Conservation (phyloP, 805 yeast genomes). For the Debaryomyces maramus region DNA sequence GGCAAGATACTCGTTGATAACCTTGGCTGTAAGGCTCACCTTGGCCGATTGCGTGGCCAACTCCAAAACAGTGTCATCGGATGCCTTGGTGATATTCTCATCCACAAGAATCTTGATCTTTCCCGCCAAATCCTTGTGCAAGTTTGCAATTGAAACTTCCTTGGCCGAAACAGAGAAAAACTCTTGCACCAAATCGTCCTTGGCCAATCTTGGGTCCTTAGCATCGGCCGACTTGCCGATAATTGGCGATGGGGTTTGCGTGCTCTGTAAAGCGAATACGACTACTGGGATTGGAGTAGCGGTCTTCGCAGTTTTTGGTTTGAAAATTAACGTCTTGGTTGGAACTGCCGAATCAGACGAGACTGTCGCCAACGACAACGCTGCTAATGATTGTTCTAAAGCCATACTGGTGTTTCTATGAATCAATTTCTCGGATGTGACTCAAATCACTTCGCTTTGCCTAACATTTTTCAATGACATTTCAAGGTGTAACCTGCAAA, state of each 20-base stretch:
- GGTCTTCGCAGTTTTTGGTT: conserved; percentile 86
- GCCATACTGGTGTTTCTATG: conserved; percentile 45
- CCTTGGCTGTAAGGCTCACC: conserved; percentile 48
- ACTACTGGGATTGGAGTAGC: conserved; percentile 78
- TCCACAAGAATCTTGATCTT: conserved; percentile 64
- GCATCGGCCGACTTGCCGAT: conserved; percentile 68
- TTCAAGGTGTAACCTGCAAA: neutral
- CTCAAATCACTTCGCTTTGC: neutral
- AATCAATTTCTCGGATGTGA: too few relatives aligned
- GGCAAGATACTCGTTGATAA: conserved; percentile 46
- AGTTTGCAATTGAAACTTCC: conserved; percentile 60
- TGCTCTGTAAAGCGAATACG: conserved; percentile 70
- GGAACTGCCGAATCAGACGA: conserved; percentile 50
- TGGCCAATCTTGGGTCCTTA: conserved; percentile 87
- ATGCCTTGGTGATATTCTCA: conserved; percentile 41
- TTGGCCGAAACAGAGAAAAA: conserved; percentile 59
- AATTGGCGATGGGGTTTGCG: conserved; percentile 64
- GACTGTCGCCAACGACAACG: conserved; percentile 60
- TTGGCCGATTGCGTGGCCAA: conserved; percentile 55
- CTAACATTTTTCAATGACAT: neutral
- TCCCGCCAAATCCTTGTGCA: conserved; percentile 46
- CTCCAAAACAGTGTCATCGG: conserved; percentile 38
- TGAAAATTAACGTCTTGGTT: conserved; percentile 79
- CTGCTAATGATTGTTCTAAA: conserved; percentile 65
- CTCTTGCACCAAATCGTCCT: conserved; percentile 70